Conservation (phyloP, 2,329 filamentous ascomycete species). For the Alternaria brassicicola region DNA sequence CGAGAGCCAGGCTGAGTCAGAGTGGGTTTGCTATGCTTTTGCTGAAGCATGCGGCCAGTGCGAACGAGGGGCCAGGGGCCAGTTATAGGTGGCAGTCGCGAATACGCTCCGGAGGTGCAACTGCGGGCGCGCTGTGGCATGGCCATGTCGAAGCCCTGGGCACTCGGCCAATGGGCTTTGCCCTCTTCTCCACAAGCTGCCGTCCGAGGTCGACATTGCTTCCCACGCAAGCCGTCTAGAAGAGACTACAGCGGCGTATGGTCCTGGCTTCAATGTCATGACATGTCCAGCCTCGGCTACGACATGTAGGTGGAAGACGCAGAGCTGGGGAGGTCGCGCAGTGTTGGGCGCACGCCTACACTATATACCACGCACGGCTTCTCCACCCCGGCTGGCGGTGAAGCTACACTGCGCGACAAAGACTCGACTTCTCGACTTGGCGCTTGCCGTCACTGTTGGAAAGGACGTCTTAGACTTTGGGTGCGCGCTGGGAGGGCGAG, state of each 20-base stretch:
- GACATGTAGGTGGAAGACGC: background rate
- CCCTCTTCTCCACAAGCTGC: conserved; percentile 34
- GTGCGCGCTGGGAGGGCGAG: background rate
- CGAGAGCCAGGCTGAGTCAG: conserved; percentile 27
- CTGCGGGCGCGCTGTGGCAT: conserved; percentile 28
- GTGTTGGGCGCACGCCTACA: background rate
- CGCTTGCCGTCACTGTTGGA: conserved; percentile 21
- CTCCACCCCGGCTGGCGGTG: conserved; percentile 36
- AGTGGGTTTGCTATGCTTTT: conserved; percentile 11
- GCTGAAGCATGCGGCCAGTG: conserved; percentile 15
- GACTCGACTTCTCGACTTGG: conserved; percentile 11
- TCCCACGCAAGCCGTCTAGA: conserved; percentile 7
- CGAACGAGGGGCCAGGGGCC: conserved; percentile 14
- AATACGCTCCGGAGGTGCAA: conserved; percentile 16
- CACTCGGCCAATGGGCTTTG: conserved; percentile 34
- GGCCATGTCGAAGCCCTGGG: conserved; percentile 24
- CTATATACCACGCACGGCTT: conserved; percentile 25
- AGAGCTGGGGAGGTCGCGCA: conserved; percentile 4
- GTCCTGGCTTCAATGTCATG: conserved; percentile 7
- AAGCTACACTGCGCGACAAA: conserved; percentile 13
- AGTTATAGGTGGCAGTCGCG: conserved; percentile 15
- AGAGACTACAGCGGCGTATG: conserved; percentile 11
- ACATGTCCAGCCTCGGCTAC: background rate
- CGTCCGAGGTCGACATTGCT: conserved; percentile 29
- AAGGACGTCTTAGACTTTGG: conserved; percentile 11